A percentile compares a stretch with the other conserved stretches of the same genome.
Conservation (phyloP, 1,284 basidiomycete genomes). For the Cystobasidiaceae sp. region DNA sequence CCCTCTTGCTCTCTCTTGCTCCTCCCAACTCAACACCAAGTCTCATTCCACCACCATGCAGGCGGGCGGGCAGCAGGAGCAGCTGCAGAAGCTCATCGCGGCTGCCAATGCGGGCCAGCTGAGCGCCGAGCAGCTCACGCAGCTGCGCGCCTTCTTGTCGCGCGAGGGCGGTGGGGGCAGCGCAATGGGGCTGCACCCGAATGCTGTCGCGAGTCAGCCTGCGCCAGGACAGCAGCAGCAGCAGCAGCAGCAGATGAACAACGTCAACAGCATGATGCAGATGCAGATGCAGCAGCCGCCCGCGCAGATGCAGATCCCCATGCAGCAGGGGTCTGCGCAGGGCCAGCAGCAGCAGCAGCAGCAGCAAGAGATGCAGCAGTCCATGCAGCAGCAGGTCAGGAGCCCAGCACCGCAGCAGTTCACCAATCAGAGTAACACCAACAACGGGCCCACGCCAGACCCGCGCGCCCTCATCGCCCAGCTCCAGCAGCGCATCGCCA, state of each 20-base stretch:
- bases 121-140: conserved; percentile 24
- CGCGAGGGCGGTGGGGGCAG: neutral
- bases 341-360: conserved; percentile 1
- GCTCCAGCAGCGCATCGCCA: conserved; percentile 9
- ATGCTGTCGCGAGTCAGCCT: neutral
- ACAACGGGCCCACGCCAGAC: conserved; percentile 7
- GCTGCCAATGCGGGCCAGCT: conserved; percentile 30
- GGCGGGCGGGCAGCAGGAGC: neutral
- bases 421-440: neutral
- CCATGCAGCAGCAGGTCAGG: neutral
- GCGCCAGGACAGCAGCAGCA: conserved; percentile 14
- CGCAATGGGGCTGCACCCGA: neutral
- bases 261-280: neutral
- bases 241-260: conserved; percentile 15
- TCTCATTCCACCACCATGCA: too few relatives aligned
- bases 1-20: too few relatives aligned
- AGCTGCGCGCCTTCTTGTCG: conserved; percentile 22
- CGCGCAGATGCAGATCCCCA: neutral
- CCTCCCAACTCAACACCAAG: too few relatives aligned
- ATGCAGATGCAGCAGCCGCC: conserved; percentile 11
- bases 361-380: conserved; percentile 7
- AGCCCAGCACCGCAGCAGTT: conserved; percentile 19
- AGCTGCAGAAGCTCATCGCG: conserved; percentile 23
- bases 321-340: neutral
- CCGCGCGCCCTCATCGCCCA: conserved; percentile 6